Conservation (phyloP, 768 basidiomycete genomes). For the Daedaleopsis sinensis region DNA sequence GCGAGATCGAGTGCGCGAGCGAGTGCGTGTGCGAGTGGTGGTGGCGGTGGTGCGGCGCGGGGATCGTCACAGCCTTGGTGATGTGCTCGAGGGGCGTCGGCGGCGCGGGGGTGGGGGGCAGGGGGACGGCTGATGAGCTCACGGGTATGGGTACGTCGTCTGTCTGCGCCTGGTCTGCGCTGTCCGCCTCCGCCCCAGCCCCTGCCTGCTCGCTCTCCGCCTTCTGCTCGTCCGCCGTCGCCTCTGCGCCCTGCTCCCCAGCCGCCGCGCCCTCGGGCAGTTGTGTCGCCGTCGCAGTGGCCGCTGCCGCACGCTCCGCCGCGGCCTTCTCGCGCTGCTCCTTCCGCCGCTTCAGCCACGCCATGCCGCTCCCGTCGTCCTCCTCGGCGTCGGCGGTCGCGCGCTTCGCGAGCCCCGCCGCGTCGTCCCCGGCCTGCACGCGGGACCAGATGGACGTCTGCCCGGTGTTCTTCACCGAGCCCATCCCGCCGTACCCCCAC, state of each 20-base stretch:
- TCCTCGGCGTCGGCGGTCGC: conserved; percentile 42
- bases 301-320: conserved; percentile 44
- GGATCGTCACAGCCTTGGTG: conserved; percentile 38
- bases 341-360: conserved; percentile 71
- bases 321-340: conserved; percentile 58
- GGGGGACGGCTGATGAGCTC: background rate
- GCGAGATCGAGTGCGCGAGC: conserved; percentile 10
- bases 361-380: conserved; percentile 87
- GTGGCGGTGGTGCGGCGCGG: conserved; percentile 37
- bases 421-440: conserved; percentile 26
- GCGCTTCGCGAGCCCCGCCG: conserved; percentile 14
- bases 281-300: conserved; percentile 20
- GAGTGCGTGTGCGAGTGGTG: conserved; percentile 22
- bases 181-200: background rate
- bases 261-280: conserved; percentile 12
- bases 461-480: conserved; percentile 37
- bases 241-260: conserved; percentile 5
- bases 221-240: conserved; percentile 18
- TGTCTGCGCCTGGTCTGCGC: background rate
- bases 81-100: conserved; percentile 30
- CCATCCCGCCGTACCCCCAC: conserved; percentile 92
- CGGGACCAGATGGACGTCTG: conserved; percentile 23
- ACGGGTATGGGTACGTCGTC: background rate
- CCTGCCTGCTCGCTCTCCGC: conserved; percentile 11
- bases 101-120: background rate